Percentiles rank a stretch among this genome's conserved stretches.
Evolutionary conservation across 345 rosid genomes (phyloP).

Genomic region (Linum tenue): DNA sequence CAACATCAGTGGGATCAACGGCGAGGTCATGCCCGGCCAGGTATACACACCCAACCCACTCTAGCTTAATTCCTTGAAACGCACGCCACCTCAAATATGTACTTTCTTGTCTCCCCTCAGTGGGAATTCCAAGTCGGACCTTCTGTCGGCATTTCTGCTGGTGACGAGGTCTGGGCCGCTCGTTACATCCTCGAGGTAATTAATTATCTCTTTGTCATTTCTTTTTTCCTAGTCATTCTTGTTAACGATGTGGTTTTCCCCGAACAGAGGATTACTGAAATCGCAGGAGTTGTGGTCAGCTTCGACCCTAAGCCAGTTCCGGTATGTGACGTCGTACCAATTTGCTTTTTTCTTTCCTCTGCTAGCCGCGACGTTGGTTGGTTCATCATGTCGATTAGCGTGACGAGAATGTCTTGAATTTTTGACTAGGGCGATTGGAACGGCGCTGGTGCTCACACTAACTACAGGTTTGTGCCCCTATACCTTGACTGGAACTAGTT

Average conservation of each 20-base stretch:
- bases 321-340: conserved; percentile 24
- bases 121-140: conserved; percentile 95
- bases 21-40: conserved; percentile 89
- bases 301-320: conserved; percentile 83
- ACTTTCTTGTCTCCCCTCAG: conserved; percentile 14
- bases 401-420: not conserved
- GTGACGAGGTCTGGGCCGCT: conserved; percentile 72
- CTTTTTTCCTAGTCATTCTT: not conserved
- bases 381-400: not conserved
- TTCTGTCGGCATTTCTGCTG: conserved; percentile 55
- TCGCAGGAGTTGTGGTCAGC: conserved; percentile 61
- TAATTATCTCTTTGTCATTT: not conserved
- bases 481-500: not conserved
- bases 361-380: not conserved
- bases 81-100: too few species aligned
- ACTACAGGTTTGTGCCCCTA: conserved; percentile 42
- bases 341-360: not conserved
- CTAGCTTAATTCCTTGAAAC: too few species aligned
- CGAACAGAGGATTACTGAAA: conserved; percentile 65
- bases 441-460: conserved; percentile 94
- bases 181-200: conserved; percentile 74
- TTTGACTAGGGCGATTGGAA: conserved; percentile 71
- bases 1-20: conserved; percentile 66
- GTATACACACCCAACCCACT: too few species aligned
- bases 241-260: not conserved